Evolutionary conservation across 306 rosid genomes (phyloP).

Genomic region (Cicer bijugum): DNA sequence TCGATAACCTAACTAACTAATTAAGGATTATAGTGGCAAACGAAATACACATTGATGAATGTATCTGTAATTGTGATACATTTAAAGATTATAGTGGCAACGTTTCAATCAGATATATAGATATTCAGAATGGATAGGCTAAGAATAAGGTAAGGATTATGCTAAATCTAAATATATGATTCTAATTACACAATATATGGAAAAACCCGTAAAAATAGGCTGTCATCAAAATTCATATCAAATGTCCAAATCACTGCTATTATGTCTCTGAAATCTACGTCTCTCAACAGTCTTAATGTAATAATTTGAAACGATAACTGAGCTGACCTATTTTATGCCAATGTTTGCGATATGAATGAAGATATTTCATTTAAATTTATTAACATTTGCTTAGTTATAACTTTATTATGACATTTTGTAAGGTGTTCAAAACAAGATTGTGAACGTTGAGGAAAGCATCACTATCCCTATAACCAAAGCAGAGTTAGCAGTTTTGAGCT

Average conservation of each 20-base stretch:
- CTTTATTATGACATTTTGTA: conserved; percentile 38
- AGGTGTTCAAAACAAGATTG: conserved; percentile 88
- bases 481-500: conserved; percentile 73
- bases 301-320: conserved; percentile 21
- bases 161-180: background rate
- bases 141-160: background rate
- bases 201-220: background rate
- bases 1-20: no score
- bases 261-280: background rate
- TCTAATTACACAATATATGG: background rate
- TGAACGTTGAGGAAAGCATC: conserved; percentile 73
- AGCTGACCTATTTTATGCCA: conserved; percentile 14
- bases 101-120: background rate
- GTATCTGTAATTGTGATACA: no score
- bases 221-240: background rate
- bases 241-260: background rate
- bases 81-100: no score
- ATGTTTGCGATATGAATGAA: conserved; percentile 9
- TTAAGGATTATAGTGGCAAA: no score
- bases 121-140: background rate
- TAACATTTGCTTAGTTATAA: conserved; percentile 32
- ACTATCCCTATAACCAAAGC: conserved; percentile 81
- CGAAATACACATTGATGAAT: no score
- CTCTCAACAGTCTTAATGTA: conserved; percentile 11
- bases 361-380: background rate